These are phyloP conservation scores for Nemania bipapillata DNA, from an alignment of 2,329 filamentous ascomycete species.

Conservation along the genomic window DNA sequence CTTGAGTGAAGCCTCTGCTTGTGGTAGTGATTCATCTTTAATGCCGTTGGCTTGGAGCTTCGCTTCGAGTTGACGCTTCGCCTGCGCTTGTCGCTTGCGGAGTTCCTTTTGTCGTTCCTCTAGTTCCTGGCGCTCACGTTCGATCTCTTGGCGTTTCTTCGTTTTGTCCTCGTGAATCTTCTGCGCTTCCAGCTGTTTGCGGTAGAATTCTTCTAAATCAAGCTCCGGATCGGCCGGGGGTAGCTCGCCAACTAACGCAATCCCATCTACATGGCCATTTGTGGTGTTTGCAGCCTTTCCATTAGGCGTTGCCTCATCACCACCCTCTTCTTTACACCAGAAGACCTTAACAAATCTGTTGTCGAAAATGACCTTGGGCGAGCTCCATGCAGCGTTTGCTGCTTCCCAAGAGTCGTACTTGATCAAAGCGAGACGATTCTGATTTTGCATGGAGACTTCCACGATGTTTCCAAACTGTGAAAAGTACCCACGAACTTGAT, in stretches of 20 bases:
- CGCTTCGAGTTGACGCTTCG: constrained; percentile 70
- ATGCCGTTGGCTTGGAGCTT: constrained; percentile 67
- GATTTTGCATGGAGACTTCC: constrained; percentile 72
- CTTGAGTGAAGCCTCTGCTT: constrained; percentile 40
- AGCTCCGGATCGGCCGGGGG: constrained; percentile 62
- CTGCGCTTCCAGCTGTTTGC: constrained; percentile 77
- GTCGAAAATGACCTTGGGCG: constrained; percentile 83
- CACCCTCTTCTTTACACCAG: constrained; percentile 71
- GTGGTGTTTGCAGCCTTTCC: constrained; percentile 46
- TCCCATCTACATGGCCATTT: constrained; percentile 47
- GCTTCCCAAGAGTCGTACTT: constrained; percentile 73
- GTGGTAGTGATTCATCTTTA: constrained; percentile 42
- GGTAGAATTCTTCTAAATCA: constrained; percentile 75
- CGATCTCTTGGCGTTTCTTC: constrained; percentile 70
- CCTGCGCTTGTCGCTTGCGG: constrained; percentile 71
- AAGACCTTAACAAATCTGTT: constrained; percentile 88
- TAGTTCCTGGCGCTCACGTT: constrained; percentile 70
- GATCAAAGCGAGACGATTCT: constrained; percentile 75
- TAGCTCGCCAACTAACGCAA: constrained; percentile 24
- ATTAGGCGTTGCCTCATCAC: constrained; percentile 45
- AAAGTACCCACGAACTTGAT: constrained; percentile 75
- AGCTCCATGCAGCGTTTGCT: constrained; percentile 77
- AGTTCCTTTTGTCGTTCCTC: constrained; percentile 72
- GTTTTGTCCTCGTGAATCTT: constrained; percentile 73
- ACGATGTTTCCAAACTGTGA: constrained; percentile 74